phyloP scores from a whole-genome alignment of 768 basidiomycete species.

The Mycena vitilis region DNA sequence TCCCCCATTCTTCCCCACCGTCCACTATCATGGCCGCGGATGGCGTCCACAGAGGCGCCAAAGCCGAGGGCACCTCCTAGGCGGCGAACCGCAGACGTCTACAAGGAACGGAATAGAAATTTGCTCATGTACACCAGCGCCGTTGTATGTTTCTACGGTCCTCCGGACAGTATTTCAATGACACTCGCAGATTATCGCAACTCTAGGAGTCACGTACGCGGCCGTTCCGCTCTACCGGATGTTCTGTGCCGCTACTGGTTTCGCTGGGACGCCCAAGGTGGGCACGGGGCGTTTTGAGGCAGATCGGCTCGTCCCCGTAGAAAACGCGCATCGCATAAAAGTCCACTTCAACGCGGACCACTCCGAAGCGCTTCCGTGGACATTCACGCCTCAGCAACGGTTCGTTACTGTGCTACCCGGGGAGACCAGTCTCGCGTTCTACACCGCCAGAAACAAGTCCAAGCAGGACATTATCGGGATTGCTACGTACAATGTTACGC shows the following conservation, averaged over 20 bases:
- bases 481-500: conserved; percentile 98
- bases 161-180: conserved; percentile 17
- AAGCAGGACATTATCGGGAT: conserved; percentile 95
- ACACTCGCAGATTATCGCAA: conserved; percentile 73
- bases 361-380: conserved; percentile 92
- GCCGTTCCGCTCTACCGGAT: conserved; percentile 97
- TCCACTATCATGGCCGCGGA: conserved; percentile 23
- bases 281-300: conserved; percentile 87
- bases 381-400: conserved; percentile 91
- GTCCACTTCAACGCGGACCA: conserved; percentile 97
- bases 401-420: conserved; percentile 92
- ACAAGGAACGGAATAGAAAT: conserved; percentile 71
- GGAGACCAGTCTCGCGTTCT: conserved; percentile 96
- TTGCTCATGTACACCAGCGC: conserved; percentile 89
- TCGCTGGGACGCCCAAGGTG: conserved; percentile 93
- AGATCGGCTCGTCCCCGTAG: conserved; percentile 83
- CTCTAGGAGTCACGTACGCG: conserved; percentile 92
- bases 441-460: conserved; percentile 89
- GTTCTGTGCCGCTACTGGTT: conserved; percentile 98
- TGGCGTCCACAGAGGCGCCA: conserved; percentile 27
- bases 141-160: conserved; percentile 63
- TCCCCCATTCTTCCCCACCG: conserved; percentile 6
- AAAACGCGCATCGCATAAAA: conserved; percentile 80
- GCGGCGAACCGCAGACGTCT: conserved; percentile 49
- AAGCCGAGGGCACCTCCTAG: conserved; percentile 27